A percentile compares a stretch with the other conserved stretches of the same genome.
phyloP scores from a whole-genome alignment of 2,329 filamentous ascomycete species.

The Stagonosporopsis chrysanthemi region DNA sequence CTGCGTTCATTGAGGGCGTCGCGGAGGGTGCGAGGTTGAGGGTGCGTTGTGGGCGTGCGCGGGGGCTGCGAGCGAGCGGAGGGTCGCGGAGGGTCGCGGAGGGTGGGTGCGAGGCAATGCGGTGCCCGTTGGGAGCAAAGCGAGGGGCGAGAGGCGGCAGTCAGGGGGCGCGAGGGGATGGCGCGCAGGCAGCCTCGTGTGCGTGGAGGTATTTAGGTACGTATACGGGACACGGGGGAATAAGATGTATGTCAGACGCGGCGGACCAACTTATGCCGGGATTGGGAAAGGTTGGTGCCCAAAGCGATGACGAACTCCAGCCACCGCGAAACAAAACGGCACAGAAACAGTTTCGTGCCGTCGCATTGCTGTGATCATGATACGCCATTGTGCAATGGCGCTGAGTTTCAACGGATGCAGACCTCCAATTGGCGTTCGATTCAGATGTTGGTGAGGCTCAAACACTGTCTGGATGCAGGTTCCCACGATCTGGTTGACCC shows the following conservation, averaged over 20 bases:
- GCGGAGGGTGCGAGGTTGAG: neutral
- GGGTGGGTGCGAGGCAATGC: neutral
- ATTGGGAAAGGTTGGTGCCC: constrained; percentile 12
- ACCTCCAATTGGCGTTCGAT: neutral
- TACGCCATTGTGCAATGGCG: neutral
- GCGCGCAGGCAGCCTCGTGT: constrained; percentile 8
- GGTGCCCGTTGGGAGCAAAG: neutral
- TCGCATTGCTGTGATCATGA: neutral
- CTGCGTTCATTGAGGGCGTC: constrained; percentile 59
- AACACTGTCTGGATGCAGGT: neutral
- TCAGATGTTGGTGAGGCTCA: constrained; percentile 1
- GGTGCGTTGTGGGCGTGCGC: constrained; percentile 1
- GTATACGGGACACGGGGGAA: constrained; percentile 2
- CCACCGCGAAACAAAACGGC: neutral
- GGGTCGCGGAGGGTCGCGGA: constrained; percentile 4
- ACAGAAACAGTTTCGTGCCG: neutral
- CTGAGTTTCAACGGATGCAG: neutral
- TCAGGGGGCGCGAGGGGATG: neutral
- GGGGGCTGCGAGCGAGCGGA: constrained; percentile 5
- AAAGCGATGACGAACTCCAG: constrained; percentile 16
- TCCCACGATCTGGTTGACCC: constrained; percentile 9
- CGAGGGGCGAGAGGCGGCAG: neutral
- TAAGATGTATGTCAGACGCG: constrained; percentile 13
- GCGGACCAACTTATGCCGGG: constrained; percentile 14
- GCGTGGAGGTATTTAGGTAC: neutral